Evolutionary conservation across 163 green algal species (phyloP), one percentile per base, ranked within the genome.

Genomic region (Coccomyxa subellipsoidea): DNA sequence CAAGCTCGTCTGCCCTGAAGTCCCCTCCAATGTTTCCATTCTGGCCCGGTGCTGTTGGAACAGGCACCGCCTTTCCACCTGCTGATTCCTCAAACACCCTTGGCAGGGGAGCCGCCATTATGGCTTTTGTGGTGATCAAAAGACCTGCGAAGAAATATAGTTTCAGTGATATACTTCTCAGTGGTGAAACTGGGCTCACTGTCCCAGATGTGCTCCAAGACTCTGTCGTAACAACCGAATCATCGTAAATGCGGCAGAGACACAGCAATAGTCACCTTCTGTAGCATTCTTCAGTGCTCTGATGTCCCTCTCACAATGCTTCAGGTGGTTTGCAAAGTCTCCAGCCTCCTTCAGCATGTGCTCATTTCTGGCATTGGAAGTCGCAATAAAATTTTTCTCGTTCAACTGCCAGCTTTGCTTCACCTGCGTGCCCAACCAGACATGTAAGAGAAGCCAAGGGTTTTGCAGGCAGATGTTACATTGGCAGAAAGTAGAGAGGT

Each of bases 321-420:
- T 89, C 54, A 98, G 85, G 69, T 94, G 90, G 25, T 53, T 38
- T 0, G 93, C 92, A 85, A 98, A 97, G 15, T 95, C 88, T 2
- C 89, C 92, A 29, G 94, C 92, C 82, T 98, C 94, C 76, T 86
- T 86, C 66, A 97, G 89, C 94, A 98, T 98, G 27, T 91, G 86
- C 80, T 95, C 90, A 87, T 97, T 97, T 10, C 94, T 86, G 18
- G 88, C 84, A 80, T 98, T 98, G 59, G 86, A 90, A 0, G 94
- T 97, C 7, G 88, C 72, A 71, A 87, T 75, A 78, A 97, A 97
- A 4, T 86, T 87, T 18, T 88, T 83, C 75, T 94, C 87, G 31
- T 77, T 88, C 0, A 93, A 54, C 72, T 90, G 82, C 86, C 87
- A 92, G 37, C 90, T 89, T 39, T 93, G 90, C n/a, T 80, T 81